These are phyloP conservation scores for Emiliania huxleyi DNA, from an alignment of 78 protist species.

Conservation along the genomic window DNA sequence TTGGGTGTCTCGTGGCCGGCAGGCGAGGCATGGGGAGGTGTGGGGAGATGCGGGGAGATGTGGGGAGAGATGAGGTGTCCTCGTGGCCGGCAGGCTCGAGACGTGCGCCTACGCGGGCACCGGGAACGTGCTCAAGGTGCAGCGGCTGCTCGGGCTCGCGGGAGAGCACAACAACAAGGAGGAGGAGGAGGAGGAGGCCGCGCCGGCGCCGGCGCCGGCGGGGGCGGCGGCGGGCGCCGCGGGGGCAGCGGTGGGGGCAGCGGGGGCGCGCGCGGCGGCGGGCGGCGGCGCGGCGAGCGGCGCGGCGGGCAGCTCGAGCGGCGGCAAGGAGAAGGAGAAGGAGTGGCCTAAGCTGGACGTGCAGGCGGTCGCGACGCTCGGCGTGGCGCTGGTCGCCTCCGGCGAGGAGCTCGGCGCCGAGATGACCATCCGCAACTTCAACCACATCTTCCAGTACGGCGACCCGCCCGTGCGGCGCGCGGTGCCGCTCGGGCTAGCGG, in stretches of 20 bases:
- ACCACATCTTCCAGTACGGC: slow-evolving; percentile 77
- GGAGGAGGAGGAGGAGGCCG: slow-evolving; percentile 33
- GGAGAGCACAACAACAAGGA: slow-evolving; percentile 70
- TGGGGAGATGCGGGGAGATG: no score
- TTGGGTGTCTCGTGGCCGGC: no score
- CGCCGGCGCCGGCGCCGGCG: background rate
- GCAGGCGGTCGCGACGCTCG: slow-evolving; percentile 79
- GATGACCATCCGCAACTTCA: slow-evolving; percentile 84
- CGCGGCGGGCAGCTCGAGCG: background rate
- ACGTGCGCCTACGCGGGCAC: slow-evolving; percentile 96
- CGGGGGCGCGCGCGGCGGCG: background rate
- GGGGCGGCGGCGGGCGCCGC: background rate
- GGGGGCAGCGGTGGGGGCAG: background rate
- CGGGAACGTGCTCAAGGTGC: slow-evolving; percentile 94
- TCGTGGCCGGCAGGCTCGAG: no score
- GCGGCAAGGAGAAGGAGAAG: background rate
- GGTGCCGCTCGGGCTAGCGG: slow-evolving; percentile 93
- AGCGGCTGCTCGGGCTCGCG: slow-evolving; percentile 75
- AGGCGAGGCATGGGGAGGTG: no score
- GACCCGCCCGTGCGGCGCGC: slow-evolving; percentile 45
- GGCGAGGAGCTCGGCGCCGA: slow-evolving; percentile 94
- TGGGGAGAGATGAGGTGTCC: no score
- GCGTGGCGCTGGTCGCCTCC: slow-evolving; percentile 92
- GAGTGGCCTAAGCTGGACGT: background rate
- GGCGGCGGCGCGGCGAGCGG: background rate